Evolutionary conservation across 177 flowering plant species (phyloP), one percentile per base, ranked within the genome.

Genomic region (Vitis hybrid): DNA sequence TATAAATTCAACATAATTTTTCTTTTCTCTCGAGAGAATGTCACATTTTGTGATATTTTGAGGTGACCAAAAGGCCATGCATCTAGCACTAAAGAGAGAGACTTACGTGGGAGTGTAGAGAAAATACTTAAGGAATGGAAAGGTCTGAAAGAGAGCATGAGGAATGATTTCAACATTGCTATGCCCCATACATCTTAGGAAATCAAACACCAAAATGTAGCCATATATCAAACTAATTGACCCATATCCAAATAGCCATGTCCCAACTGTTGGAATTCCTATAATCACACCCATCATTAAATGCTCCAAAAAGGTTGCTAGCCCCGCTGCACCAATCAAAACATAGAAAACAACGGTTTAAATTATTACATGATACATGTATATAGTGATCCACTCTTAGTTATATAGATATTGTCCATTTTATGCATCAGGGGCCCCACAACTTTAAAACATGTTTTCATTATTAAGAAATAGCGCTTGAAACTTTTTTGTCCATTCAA

Each of bases 81-180:
- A 39, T 39, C 29, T 26, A 26, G 29, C 6, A 39, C 7, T 63
- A 19, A 45, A 20, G 13, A 63, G 16, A 50, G 16, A 49, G 10
- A 81, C 93, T 85, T 80, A 94, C 97, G 91, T 88, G 6, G 97
- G 85, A 3, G 97, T 91, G 57, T 85, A 85, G 67, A 94, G 15
- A 50, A 92, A 78, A 74, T 87, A 89, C 80, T 60, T 81, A 12
- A 90, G 86, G 62, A 89, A 67, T 3, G 97, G 97, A 39, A 89
- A 16, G 3, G 13, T 22, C 48, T 85, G 79, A 70, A 89, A 92
- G 5, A 87, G 18, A 56, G 48, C 70, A 58, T 83, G 75, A n/a
- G 97, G 84, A 48, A 88, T 51, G 26, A 85, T 59, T 80, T 94
- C 98, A 12, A 86, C 84, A 75, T 90, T 89, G 83, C 75, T 76